Evolutionary conservation across 2,329 filamentous ascomycete species (phyloP).

Genomic region (Aspergillus intermedius): DNA sequence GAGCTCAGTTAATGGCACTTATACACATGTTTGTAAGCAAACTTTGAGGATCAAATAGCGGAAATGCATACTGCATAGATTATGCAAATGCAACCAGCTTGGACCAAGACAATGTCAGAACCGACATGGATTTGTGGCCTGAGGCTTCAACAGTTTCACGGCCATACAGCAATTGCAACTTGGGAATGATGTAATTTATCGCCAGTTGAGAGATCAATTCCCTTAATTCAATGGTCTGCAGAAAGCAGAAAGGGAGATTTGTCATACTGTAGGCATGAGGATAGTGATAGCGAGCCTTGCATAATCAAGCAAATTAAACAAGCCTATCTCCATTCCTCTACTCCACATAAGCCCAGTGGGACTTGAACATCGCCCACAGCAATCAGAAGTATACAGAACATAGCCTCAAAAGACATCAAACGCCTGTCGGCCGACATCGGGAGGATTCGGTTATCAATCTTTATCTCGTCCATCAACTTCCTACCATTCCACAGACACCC

Average conservation of each 20-base stretch:
- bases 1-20: too few species aligned
- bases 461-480: background rate
- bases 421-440: slow-evolving; percentile 12
- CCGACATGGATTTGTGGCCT: background rate
- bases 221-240: too few species aligned
- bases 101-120: background rate
- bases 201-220: too few species aligned
- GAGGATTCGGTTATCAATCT: slow-evolving; percentile 9
- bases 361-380: too few species aligned
- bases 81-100: background rate
- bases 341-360: too few species aligned
- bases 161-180: background rate
- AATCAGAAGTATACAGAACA: too few species aligned
- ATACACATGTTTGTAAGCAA: too few species aligned
- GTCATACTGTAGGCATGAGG: too few species aligned
- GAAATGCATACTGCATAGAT: background rate
- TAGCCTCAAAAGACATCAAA: background rate
- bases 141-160: background rate
- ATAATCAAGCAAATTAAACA: too few species aligned
- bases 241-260: too few species aligned
- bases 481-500: background rate
- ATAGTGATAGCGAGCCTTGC: too few species aligned
- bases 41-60: background rate
- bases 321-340: too few species aligned
- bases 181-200: background rate